These are phyloP conservation scores for Rhizopus delemar DNA, from an alignment of 371 early-diverging fungal genomes.

Conservation along the genomic window DNA sequence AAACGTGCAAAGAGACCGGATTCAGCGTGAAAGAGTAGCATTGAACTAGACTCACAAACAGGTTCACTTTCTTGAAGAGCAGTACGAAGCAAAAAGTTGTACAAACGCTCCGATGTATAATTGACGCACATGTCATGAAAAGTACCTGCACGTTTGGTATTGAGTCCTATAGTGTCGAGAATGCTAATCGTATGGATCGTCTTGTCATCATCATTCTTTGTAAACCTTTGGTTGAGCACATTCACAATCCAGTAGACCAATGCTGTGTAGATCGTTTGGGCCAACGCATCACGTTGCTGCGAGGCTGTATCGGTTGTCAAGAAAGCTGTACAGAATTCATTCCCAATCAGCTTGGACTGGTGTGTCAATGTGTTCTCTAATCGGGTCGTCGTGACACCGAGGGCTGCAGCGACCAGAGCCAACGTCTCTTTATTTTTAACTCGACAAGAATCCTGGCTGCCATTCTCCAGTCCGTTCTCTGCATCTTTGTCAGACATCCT, in stretches of 20 bases:
- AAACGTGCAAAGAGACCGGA: constrained; percentile 11
- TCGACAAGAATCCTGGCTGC: constrained; percentile 43
- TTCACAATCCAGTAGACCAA: constrained; percentile 80
- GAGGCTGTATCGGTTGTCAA: constrained; percentile 69
- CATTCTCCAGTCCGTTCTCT: constrained; percentile 15
- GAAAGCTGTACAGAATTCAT: constrained; percentile 81
- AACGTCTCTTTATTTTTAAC: constrained; percentile 71
- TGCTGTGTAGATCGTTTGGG: constrained; percentile 72
- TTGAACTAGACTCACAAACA: constrained; percentile 6
- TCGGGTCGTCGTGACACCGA: constrained; percentile 66
- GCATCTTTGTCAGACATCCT: neutral
- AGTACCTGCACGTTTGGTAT: constrained; percentile 26
- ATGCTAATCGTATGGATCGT: constrained; percentile 66
- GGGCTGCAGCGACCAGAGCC: constrained; percentile 73
- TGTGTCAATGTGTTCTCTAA: constrained; percentile 69
- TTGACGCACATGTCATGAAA: constrained; percentile 84
- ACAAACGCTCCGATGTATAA: constrained; percentile 58
- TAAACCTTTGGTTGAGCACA: constrained; percentile 67
- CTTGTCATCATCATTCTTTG: neutral
- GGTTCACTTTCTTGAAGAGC: too few species aligned
- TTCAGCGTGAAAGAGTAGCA: constrained; percentile 22
- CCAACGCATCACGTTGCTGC: constrained; percentile 69
- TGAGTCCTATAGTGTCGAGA: constrained; percentile 74
- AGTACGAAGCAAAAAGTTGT: neutral
- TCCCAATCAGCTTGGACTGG: constrained; percentile 59